Evolutionary conservation across 345 rosid genomes (phyloP), one percentile per base, ranked within the genome.

Genomic region (Gossypium turneri): DNA sequence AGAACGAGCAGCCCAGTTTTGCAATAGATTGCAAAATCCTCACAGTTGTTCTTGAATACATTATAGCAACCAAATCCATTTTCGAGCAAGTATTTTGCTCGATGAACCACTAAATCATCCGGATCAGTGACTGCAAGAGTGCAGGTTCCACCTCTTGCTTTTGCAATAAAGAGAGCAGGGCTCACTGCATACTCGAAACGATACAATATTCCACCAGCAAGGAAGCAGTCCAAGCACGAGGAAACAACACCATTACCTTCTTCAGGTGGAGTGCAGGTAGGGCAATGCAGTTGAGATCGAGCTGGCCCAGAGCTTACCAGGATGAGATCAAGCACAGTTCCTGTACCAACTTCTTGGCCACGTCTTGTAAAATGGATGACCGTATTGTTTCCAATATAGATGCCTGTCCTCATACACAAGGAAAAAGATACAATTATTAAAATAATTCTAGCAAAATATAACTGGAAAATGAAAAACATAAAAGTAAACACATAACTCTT

Each of bases 71-170:
- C 98, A 41, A 91, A 91, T 0, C 99, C 99, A 67, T 93, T 90
- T 11, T 89, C 92, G 13, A 91, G 93, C 58, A 94, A 80, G 75
- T 86, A 88, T 67, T 86, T 86, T 43, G 98, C 98, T 2, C 96
- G 86, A 76, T 91, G 92, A 52, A 89, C 86, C 12, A 86, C 90
- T 2, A 78, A 3, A 2, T 85, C 92, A 22, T 78, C 19, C 0
- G 84, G 82, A 73, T 92, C 94, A 0, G 97, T 59, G 50, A 82
- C 89, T 0, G 97, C 94, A 24, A 88, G 94, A 3, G 97, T 92
- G 80, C 98, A 92, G 44, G 98, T 94, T 75, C 97, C 97, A 7
- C 97, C 98, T 2, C 98, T 89, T 9, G 94, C 97, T 81, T 91
- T 92, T 10, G 94, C 92, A 0, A 94, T 85, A 75, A 90, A 94